These are phyloP conservation scores for Coniophora puteana DNA, from an alignment of 1,284 basidiomycete species.

Conservation along the genomic window DNA sequence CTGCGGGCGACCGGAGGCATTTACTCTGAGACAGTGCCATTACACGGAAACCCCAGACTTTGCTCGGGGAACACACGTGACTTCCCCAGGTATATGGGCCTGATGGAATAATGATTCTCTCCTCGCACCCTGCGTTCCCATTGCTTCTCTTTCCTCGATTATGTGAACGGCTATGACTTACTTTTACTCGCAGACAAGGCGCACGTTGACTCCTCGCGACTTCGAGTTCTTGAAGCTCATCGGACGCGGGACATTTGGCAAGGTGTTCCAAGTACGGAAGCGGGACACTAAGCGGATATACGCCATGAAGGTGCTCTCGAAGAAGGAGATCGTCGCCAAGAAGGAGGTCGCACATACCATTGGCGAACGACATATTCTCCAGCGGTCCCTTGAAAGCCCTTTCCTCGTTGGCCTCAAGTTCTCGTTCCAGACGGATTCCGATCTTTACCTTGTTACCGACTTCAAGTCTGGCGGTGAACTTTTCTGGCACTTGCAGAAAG, in stretches of 20 bases:
- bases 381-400: constrained; percentile 90
- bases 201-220: constrained; percentile 83
- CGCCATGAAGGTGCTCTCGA: constrained; percentile 99
- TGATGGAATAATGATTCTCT: too few species aligned
- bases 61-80: too few species aligned
- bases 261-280: constrained; percentile 98
- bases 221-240: constrained; percentile 99
- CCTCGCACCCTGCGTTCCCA: constrained; percentile 19
- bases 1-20: too few species aligned
- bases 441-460: constrained; percentile 97
- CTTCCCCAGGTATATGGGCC: constrained; percentile 3
- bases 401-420: constrained; percentile 99
- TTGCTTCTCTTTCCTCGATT: constrained; percentile 16
- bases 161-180: too few species aligned
- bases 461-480: constrained; percentile 99
- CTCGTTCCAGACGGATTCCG: constrained; percentile 94
- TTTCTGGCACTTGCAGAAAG: constrained; percentile 96
- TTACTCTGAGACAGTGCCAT: too few species aligned
- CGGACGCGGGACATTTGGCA: constrained; percentile 98
- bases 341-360: constrained; percentile 99
- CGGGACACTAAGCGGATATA: constrained; percentile 98
- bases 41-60: too few species aligned
- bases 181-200: constrained; percentile 76
- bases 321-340: constrained; percentile 98
- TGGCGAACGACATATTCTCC: constrained; percentile 98